Conservation (phyloP, 352 stramenopile species). For the Pythium coloratum region DNA sequence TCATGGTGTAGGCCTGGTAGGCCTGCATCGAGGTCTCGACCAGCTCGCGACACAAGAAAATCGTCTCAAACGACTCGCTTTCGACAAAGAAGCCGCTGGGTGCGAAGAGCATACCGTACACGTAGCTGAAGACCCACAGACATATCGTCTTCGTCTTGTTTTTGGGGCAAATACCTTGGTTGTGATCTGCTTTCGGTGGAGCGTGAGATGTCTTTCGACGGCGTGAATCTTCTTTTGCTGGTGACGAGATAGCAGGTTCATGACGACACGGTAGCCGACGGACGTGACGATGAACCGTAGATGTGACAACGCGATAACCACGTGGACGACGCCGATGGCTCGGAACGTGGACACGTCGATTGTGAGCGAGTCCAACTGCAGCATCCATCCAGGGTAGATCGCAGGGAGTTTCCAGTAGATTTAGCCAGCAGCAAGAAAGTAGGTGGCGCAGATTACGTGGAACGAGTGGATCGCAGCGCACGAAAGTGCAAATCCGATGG, state of each 20-base stretch:
- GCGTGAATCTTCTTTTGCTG: not conserved
- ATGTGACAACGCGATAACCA: not conserved
- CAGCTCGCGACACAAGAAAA: conserved; percentile 19
- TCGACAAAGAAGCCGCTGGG: conserved; percentile 15
- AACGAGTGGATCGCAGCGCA: conserved; percentile 8
- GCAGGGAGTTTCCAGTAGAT: not conserved
- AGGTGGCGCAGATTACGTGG: not conserved
- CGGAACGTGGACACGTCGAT: not conserved
- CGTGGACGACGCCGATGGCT: not conserved
- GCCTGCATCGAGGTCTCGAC: conserved; percentile 19
- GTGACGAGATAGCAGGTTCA: not conserved
- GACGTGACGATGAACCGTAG: not conserved
- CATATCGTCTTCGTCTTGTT: not conserved
- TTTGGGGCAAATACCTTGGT: not conserved
- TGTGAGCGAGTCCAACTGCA: conserved; percentile 14
- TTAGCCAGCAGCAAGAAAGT: conserved; percentile 4
- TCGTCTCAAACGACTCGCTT: conserved; percentile 16
- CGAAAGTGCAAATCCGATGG: not conserved
- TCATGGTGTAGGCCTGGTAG: conserved; percentile 21
- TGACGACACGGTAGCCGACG: not conserved
- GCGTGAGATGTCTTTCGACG: not conserved
- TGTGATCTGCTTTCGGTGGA: not conserved
- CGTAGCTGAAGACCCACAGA: not conserved
- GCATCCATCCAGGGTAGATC: not conserved
- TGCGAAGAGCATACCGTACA: conserved; percentile 1